These are phyloP conservation scores for Auricularia auricula-judae DNA, from an alignment of 768 basidiomycete genomes.

Conservation along the genomic window DNA sequence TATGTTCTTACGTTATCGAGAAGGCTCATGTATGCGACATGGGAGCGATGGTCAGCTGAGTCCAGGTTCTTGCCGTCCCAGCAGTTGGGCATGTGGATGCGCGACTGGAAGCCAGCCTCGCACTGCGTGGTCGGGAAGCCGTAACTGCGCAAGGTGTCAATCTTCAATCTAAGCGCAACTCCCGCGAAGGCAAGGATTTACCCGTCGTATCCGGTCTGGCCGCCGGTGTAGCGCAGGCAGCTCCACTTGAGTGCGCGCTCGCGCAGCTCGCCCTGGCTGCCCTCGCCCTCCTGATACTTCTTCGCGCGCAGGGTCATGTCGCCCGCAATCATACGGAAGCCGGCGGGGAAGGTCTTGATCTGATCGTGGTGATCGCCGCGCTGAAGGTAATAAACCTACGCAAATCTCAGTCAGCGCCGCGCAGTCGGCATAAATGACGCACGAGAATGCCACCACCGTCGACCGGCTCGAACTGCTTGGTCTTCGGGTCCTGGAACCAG, in stretches of 20 bases:
- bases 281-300: slow-evolving; percentile 14
- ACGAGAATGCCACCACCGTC: neutral
- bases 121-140: slow-evolving; percentile 13
- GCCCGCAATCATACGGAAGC: slow-evolving; percentile 32
- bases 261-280: slow-evolving; percentile 21
- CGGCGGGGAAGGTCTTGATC: neutral
- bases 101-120: slow-evolving; percentile 17
- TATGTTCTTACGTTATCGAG: neutral
- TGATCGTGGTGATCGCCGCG: neutral
- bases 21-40: slow-evolving; percentile 21
- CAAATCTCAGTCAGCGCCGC: neutral
- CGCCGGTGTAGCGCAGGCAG: slow-evolving; percentile 29
- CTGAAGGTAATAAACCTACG: neutral
- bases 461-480: neutral
- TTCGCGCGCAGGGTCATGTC: slow-evolving; percentile 35
- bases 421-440: neutral
- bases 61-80: slow-evolving; percentile 31
- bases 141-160: neutral
- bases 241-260: slow-evolving; percentile 29
- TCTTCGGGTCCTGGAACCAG: neutral
- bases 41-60: slow-evolving; percentile 26
- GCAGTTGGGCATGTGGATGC: slow-evolving; percentile 24
- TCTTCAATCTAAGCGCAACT: neutral
- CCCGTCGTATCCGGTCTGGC: slow-evolving; percentile 12
- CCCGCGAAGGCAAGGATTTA: neutral